Evolutionary conservation across 2,329 filamentous ascomycete genomes (phyloP), one percentile per base, ranked within the genome.

Genomic region (Penicillium sp.): DNA sequence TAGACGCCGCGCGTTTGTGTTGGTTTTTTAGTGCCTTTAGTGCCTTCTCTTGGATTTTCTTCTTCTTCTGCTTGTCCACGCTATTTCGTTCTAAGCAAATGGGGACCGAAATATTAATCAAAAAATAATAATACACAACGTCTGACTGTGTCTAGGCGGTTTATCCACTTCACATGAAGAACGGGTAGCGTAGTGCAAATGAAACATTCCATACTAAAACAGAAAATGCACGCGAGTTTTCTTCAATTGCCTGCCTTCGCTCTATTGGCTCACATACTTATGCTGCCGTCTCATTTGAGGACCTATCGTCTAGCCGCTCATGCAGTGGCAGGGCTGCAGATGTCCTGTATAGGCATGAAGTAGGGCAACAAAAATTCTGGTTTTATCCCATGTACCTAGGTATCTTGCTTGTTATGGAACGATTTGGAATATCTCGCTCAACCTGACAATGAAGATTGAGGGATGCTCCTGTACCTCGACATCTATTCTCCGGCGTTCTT

Each of bases 1-100:
- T 65, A 62, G 61, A 63, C 57, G 59, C 57, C 29, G 56, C 51
- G 59, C 62, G 55, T 62, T 59, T 55, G 51, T 64, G 62, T 64
- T 64, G 62, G 62, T 63, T 59, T 60, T 55, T 54, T 51, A 42
- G 32, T 8, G 24, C 36, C 47, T 48, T 6, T 39, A 14, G 24
- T 39, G 49, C 41, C 44, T 39, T 34, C 32, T 45, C 45, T 13
- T 31, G 18, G 39, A 39, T 18, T 54, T n/a, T 44, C 45, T 31
- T 45, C 29, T 44, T 40, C 32, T 47, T 39, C 34, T 34, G 21
- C 21, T 39, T 31, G 43, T 29, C 24, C 14, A 39, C 16, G 21
- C 13, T 34, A 10, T 34, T 5, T 10, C 31, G 9, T 10, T 14
- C 31, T 34, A 27, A 40, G 32, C 10, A 31, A 21, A 16, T 10